phyloP scores from a whole-genome alignment of 345 rosid species.

The Carallia brachiata region DNA sequence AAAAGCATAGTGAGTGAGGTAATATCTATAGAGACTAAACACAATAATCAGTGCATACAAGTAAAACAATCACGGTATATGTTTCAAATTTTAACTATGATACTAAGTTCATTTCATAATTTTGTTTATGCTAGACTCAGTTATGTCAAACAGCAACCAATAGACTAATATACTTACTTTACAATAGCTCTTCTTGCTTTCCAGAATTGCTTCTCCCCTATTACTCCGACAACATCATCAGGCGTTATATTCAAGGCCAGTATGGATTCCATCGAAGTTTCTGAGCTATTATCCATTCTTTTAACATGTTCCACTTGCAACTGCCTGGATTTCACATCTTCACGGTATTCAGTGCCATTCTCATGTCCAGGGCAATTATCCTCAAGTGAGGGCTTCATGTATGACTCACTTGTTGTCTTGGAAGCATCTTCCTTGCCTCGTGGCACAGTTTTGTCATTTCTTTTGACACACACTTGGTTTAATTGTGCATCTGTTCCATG shows the following conservation, averaged over 20 bases:
- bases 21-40: too few relatives aligned
- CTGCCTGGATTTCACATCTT: conserved; percentile 16
- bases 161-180: conserved; percentile 50
- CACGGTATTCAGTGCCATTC: conserved; percentile 19
- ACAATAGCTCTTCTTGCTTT: conserved; percentile 62
- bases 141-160: neutral
- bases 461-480: conserved; percentile 15
- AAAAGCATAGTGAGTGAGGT: too few relatives aligned
- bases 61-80: neutral
- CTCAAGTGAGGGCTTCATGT: conserved; percentile 27
- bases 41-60: neutral
- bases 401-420: conserved; percentile 36
- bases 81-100: neutral
- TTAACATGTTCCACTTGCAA: conserved; percentile 10
- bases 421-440: conserved; percentile 26
- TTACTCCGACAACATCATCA: conserved; percentile 52
- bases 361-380: conserved; percentile 31
- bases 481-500: conserved; percentile 13
- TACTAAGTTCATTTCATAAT: neutral
- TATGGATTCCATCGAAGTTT: conserved; percentile 34
- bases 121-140: neutral
- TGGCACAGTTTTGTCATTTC: conserved; percentile 22
- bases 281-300: conserved; percentile 24
- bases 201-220: conserved; percentile 76
- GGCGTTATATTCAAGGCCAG: conserved; percentile 47